Conservation (phyloP, 345 rosid species). For the Gossypium longicalyx region DNA sequence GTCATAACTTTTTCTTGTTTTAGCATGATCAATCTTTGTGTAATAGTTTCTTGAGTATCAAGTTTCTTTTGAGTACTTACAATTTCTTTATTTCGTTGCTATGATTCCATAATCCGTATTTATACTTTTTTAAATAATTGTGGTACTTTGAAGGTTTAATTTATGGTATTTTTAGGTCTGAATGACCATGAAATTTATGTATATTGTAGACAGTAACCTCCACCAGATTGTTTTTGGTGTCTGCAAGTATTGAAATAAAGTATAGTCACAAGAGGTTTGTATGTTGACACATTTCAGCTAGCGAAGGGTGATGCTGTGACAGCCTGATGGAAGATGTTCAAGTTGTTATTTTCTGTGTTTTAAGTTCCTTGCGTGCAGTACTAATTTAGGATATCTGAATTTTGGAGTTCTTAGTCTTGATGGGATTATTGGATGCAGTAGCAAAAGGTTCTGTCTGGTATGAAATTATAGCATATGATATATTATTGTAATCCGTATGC, state of each 20-base stretch:
- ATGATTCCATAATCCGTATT: not conserved
- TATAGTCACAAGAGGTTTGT: not conserved
- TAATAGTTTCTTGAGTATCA: not conserved
- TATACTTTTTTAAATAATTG: not conserved
- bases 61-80: not conserved
- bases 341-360: not conserved
- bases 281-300: not conserved
- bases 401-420: not conserved
- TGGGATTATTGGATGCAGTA: not conserved
- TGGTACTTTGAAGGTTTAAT: not conserved
- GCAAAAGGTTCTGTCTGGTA: not conserved
- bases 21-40: not conserved
- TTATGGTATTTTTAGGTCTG: not conserved
- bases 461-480: not conserved
- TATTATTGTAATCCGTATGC: not conserved
- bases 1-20: not conserved
- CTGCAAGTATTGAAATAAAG: not conserved
- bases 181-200: not conserved
- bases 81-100: not conserved
- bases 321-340: not conserved
- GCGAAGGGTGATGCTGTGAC: not conserved
- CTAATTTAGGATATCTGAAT: not conserved
- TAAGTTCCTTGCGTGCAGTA: not conserved
- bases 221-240: not conserved
- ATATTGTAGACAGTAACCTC: not conserved